Percentiles rank a stretch among this genome's conserved stretches.
These are phyloP conservation scores for Linnemannia exigua DNA, from an alignment of 192 early-diverging fungal genomes.

Conservation along the genomic window DNA sequence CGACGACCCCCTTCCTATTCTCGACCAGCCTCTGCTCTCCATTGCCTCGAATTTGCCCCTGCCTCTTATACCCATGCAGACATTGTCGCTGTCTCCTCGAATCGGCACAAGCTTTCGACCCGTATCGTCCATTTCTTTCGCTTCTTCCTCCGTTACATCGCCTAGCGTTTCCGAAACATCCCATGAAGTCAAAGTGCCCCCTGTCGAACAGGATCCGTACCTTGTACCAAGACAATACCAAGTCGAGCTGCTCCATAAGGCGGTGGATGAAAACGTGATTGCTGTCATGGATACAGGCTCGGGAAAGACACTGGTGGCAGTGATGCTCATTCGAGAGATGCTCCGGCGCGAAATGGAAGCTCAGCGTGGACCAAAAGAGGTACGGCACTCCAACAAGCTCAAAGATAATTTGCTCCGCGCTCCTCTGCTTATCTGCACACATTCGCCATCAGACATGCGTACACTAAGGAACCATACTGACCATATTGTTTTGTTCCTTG, in stretches of 20 bases:
- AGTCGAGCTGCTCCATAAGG: conserved; percentile 77
- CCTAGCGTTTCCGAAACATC: background rate
- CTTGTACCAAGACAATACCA: conserved; percentile 85
- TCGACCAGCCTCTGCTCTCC: background rate
- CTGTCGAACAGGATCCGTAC: conserved; percentile 3
- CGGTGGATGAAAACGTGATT: conserved; percentile 82
- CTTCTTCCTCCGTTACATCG: background rate
- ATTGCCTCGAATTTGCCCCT: background rate
- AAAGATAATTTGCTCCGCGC: conserved; percentile 29
- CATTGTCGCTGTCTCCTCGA: background rate
- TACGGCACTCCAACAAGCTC: conserved; percentile 9
- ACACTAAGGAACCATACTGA: background rate
- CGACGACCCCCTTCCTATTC: background rate
- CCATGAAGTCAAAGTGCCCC: background rate
- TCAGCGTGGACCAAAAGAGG: conserved; percentile 42
- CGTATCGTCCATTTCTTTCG: background rate
- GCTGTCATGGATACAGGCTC: conserved; percentile 94
- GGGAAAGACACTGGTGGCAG: conserved; percentile 93
- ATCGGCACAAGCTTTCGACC: background rate
- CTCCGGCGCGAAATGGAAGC: conserved; percentile 52
- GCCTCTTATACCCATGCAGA: conserved; percentile 6
- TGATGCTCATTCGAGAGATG: conserved; percentile 88
- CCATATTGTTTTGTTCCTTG: background rate
- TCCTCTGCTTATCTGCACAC: background rate
- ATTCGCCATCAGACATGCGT: background rate